Evolutionary conservation across 2,329 filamentous ascomycete genomes (phyloP).

Genomic region (Chaetoscypha palmicola): DNA sequence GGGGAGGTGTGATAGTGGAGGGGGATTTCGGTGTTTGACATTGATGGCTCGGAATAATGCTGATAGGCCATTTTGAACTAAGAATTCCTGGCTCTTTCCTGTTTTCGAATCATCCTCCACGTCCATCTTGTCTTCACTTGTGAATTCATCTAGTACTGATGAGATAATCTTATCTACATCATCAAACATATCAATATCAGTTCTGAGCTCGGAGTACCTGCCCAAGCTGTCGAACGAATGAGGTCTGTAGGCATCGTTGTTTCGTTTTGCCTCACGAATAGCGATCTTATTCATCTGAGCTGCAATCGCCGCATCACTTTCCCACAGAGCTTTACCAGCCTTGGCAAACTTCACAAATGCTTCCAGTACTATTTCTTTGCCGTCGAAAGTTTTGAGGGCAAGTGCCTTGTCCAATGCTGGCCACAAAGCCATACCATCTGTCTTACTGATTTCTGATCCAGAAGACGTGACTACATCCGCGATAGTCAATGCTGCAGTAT

Average conservation of each 20-base stretch:
- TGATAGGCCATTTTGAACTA: constrained; percentile 28
- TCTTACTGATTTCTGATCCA: constrained; percentile 52
- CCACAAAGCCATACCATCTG: constrained; percentile 64
- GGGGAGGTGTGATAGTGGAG: constrained; percentile 23
- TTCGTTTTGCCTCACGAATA: constrained; percentile 82
- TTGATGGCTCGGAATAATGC: constrained; percentile 30
- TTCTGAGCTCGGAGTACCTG: constrained; percentile 59
- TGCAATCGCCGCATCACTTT: constrained; percentile 44
- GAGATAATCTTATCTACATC: constrained; percentile 59
- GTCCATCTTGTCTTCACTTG: constrained; percentile 61
- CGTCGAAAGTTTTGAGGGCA: constrained; percentile 83
- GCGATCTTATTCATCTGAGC: constrained; percentile 72
- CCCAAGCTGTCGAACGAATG: constrained; percentile 68
- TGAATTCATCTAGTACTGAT: constrained; percentile 52
- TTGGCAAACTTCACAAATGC: constrained; percentile 73
- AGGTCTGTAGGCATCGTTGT: constrained; percentile 77
- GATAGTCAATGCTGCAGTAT: constrained; percentile 75
- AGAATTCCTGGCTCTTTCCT: constrained; percentile 21
- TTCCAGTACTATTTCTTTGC: constrained; percentile 78
- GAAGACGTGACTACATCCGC: constrained; percentile 66
- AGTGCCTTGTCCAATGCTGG: constrained; percentile 75
- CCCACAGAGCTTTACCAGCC: constrained; percentile 53
- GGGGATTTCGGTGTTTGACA: constrained; percentile 19
- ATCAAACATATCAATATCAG: constrained; percentile 62
- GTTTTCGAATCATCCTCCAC: constrained; percentile 26